Evolutionary conservation across 2,329 filamentous ascomycete species (phyloP), one percentile per base, ranked within the genome.

Genomic region (Knoxdaviesia proteae): DNA sequence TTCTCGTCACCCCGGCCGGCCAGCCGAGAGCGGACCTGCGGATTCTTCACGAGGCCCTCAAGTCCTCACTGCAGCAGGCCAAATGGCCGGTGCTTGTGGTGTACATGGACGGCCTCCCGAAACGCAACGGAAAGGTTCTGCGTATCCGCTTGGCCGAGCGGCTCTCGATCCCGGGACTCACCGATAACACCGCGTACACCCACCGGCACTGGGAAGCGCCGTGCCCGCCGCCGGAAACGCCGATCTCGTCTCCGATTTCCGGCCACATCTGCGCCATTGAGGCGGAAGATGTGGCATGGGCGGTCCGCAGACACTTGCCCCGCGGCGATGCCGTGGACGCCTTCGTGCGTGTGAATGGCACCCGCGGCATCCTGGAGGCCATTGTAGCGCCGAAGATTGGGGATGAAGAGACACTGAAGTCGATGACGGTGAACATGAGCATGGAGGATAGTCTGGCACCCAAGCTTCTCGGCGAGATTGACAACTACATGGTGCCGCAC

Each of bases 41-140:
- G 34, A 56, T 59, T 4, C 50, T 74, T 3, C 67, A 71, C 8
- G 55, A 57, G 10, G 59, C 66, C 0, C 49, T 73, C 8, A 61
- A 59, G 39, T 58, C 58, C 1, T 62, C 62, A 0, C 55, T 74
- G 8, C 66, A 69, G 42, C 62, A 67, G 45, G 63, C 61, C 7
- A 74, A 74, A 49, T 65, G 65, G 59, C 70, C 69, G 0, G 56
- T 59, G 0, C 45, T 70, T 32, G 53, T 73, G 11, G 61, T 65
- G 0, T 72, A 70, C 51, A 73, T 74, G 69, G 59, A 71, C 32
- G 63, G 63, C 36, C 54, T 70, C 1, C 67, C 71, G 1, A 71
- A 66, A 45, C 65, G 60, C 34, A 72, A 73, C 53, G 70, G 70
- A 57, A 74, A 74, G 48, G 57, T 72, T n/a, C 54, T 72, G 29